Base-by-base conservation (phyloP, 2,329 filamentous ascomycete genomes). In the Exophiala alcalophila region DNA sequence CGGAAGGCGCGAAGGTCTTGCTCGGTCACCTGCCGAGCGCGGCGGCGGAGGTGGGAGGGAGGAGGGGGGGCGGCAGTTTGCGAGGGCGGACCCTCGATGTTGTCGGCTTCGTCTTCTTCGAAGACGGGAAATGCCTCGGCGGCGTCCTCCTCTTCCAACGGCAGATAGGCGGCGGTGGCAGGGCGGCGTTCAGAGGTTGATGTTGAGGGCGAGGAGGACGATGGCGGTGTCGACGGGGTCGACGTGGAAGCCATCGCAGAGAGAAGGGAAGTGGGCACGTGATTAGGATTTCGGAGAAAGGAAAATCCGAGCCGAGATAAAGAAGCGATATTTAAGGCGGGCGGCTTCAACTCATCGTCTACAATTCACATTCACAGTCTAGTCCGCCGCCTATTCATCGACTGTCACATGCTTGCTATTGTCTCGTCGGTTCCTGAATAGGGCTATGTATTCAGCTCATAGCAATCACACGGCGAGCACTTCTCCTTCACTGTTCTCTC, bases 11-110 rank as follows among this genome's bases (percentile, higher is more conserved):
- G 39, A 10, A 35, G 44, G 40, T 52, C 49, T 21, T 33, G 40
- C 34, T 52, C 39, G 41, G 39, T 52, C 39, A 52, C 49, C 30
- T 45, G 39, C 19, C 46, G 46, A 30, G 45, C 44, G 26, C 49
- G 39, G 33, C 49, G 49, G 12, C 46, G 46, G 30, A 26, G 33
- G 33, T 24, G 33, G 25, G 43, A 26, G 20, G 34, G 31, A 34
- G 28, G 28, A 34, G 35, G 39, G 20, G 44, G 16, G 16, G 44
- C 39, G 23, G 18, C 19, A 26, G 40, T 25, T 32, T 34, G 28
- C 24, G 44, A 42, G 34, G 29, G 16, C 30, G 44, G 25, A 30
- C 19, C 28, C 32, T 36, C 33, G 18, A 23, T 21, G 19, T 14
- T 25, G 29, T 40, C 40, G 23, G 30, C 28, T 23, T 9, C 19